These are phyloP conservation scores for Mercurialis annua DNA, from an alignment of 345 rosid species.

Conservation along the genomic window DNA sequence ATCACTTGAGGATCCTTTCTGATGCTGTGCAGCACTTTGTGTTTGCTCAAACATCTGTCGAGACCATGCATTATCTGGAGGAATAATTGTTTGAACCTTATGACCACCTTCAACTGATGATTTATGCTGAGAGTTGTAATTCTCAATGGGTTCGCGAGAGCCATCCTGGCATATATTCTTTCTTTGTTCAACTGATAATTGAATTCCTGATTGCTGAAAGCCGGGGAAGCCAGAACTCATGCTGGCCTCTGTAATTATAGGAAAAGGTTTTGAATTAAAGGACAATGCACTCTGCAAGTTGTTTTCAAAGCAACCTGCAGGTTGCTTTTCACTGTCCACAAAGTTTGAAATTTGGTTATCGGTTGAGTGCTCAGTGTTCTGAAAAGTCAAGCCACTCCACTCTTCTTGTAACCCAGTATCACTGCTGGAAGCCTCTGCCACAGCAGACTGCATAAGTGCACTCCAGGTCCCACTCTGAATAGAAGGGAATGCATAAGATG, in stretches of 20 bases:
- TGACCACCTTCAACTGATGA: constrained; percentile 27
- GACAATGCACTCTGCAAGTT: constrained; percentile 34
- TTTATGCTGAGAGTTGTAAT: constrained; percentile 38
- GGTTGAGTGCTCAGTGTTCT: constrained; percentile 31
- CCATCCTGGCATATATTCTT: constrained; percentile 34
- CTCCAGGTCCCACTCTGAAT: constrained; percentile 97
- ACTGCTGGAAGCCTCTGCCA: constrained; percentile 75
- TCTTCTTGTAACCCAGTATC: constrained; percentile 55
- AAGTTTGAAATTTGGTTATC: constrained; percentile 29
- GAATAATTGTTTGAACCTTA: constrained; percentile 33
- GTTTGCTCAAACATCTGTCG: constrained; percentile 35
- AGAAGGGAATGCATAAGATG: constrained; percentile 51
- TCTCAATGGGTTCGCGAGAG: constrained; percentile 36
- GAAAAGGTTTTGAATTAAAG: constrained; percentile 16
- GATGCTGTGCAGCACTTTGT: constrained; percentile 19
- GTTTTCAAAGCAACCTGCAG: constrained; percentile 37
- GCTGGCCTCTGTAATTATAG: not conserved
- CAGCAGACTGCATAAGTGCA: constrained; percentile 99
- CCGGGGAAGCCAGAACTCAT: constrained; percentile 34
- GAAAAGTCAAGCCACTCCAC: constrained; percentile 49
- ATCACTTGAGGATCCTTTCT: constrained; percentile 16
- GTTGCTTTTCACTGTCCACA: constrained; percentile 34
- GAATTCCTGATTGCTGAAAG: constrained; percentile 43
- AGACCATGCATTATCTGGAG: constrained; percentile 37
- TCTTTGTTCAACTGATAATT: constrained; percentile 31